These are phyloP conservation scores for Coemansia sp. DNA, from an alignment of 192 early-diverging fungal genomes.

Conservation along the genomic window DNA sequence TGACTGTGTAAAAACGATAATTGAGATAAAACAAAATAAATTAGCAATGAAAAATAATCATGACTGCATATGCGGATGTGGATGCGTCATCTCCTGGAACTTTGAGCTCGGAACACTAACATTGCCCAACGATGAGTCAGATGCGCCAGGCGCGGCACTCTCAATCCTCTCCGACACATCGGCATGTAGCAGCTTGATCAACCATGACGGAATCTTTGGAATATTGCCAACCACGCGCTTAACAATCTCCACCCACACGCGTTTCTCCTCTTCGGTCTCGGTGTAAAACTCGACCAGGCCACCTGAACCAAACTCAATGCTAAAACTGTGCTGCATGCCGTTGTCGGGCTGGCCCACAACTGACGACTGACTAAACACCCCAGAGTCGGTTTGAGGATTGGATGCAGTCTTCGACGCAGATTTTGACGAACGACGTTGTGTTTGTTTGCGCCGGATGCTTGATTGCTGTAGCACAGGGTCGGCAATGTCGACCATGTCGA, in stretches of 20 bases:
- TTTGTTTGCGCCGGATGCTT: constrained; percentile 22
- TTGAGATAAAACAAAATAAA: not conserved
- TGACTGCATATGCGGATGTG: constrained; percentile 14
- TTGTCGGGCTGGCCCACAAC: constrained; percentile 20
- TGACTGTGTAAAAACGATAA: too few species aligned
- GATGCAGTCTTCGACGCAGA: not conserved
- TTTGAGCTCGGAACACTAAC: constrained; percentile 35
- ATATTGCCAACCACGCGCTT: constrained; percentile 42
- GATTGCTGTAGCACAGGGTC: constrained; percentile 39
- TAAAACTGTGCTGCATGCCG: constrained; percentile 56
- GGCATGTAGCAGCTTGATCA: constrained; percentile 54
- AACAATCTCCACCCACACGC: constrained; percentile 50
- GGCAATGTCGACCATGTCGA: constrained; percentile 41
- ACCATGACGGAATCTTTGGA: constrained; percentile 55
- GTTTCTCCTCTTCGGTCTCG: constrained; percentile 44
- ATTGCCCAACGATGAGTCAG: constrained; percentile 32
- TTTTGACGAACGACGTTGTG: constrained; percentile 1
- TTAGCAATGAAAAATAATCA: not conserved
- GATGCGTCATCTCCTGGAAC: constrained; percentile 37
- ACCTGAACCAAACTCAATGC: constrained; percentile 52
- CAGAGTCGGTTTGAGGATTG: constrained; percentile 27
- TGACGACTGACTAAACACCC: constrained; percentile 30
- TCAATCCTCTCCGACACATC: constrained; percentile 48
- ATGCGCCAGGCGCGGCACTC: constrained; percentile 10
- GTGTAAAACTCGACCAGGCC: constrained; percentile 55